Percentiles rank a stretch among this genome's conserved stretches.
Evolutionary conservation across 208 protist species (phyloP).

Genomic region (Crithidia expoeki): DNA sequence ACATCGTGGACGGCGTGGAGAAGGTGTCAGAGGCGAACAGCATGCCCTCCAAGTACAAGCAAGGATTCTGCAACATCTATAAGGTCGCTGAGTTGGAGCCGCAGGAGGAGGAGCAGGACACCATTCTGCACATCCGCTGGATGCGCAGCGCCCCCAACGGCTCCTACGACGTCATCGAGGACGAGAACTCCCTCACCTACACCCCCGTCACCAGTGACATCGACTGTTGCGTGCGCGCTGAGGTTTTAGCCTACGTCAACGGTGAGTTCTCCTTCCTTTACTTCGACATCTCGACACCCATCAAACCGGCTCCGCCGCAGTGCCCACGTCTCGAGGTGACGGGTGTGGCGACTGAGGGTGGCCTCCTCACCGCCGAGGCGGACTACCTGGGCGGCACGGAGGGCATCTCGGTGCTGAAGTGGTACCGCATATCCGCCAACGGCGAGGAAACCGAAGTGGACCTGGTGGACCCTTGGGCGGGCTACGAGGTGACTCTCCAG

Average conservation of each 20-base stretch:
- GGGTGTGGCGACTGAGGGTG: slow-evolving; percentile 75
- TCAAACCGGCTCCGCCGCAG: slow-evolving; percentile 75
- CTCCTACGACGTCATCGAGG: slow-evolving; percentile 88
- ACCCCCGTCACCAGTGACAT: slow-evolving; percentile 79
- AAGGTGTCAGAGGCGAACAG: slow-evolving; percentile 85
- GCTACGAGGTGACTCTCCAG: slow-evolving; percentile 77
- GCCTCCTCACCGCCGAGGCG: slow-evolving; percentile 76
- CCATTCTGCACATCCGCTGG: slow-evolving; percentile 93
- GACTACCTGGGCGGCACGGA: slow-evolving; percentile 90
- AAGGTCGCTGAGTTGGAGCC: slow-evolving; percentile 73
- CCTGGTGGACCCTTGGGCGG: slow-evolving; percentile 74
- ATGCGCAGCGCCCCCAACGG: slow-evolving; percentile 79
- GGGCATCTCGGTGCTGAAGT: slow-evolving; percentile 83
- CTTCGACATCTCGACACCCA: slow-evolving; percentile 90
- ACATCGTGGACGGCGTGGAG: slow-evolving; percentile 93
- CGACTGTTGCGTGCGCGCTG: slow-evolving; percentile 82
- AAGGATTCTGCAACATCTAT: slow-evolving; percentile 90
- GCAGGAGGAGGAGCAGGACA: slow-evolving; percentile 82
- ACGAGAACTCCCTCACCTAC: slow-evolving; percentile 84
- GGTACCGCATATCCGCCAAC: slow-evolving; percentile 80
- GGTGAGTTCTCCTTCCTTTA: slow-evolving; percentile 90
- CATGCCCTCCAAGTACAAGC: slow-evolving; percentile 85
- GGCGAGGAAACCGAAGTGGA: slow-evolving; percentile 76
- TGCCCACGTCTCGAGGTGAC: slow-evolving; percentile 85
- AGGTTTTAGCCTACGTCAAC: slow-evolving; percentile 91